Percentiles rank a stretch among this genome's conserved stretches.
phyloP scores from a whole-genome alignment of 805 yeast genomes.

The Starmerella ratchasimensis region DNA sequence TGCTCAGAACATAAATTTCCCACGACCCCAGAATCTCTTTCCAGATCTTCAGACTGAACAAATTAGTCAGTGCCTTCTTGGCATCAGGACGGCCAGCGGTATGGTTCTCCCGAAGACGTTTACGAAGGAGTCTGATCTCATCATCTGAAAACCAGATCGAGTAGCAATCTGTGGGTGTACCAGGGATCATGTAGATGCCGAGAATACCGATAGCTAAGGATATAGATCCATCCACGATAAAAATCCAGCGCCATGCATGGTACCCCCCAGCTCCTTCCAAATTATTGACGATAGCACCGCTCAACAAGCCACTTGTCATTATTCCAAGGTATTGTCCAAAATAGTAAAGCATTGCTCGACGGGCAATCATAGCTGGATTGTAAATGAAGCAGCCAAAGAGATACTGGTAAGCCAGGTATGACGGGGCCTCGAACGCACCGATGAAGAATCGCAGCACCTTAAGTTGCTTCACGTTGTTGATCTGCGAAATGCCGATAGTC shows the following conservation, averaged over 20 bases:
- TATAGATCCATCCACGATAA: conserved; percentile 49
- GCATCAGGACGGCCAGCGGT: conserved; percentile 14
- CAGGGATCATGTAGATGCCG: conserved; percentile 47
- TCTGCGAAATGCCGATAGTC: conserved; percentile 43
- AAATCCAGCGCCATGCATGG: conserved; percentile 63
- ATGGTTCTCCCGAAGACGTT: conserved; percentile 24
- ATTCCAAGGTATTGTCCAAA: conserved; percentile 51
- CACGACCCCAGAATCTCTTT: conserved; percentile 38
- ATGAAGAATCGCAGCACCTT: conserved; percentile 52
- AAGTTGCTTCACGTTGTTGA: conserved; percentile 36
- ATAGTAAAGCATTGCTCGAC: conserved; percentile 47
- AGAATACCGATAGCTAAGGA: conserved; percentile 44
- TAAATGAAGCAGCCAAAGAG: conserved; percentile 40
- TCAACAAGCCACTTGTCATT: conserved; percentile 48
- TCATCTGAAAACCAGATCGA: conserved; percentile 42
- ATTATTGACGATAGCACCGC: conserved; percentile 38
- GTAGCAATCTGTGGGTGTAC: conserved; percentile 47
- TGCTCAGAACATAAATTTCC: conserved; percentile 43
- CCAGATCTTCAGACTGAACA: conserved; percentile 39
- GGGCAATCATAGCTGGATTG: conserved; percentile 43
- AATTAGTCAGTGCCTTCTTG: conserved; percentile 13
- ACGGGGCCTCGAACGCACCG: conserved; percentile 59
- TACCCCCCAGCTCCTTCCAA: conserved; percentile 41
- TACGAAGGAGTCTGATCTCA: conserved; percentile 41
- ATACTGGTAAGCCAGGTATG: conserved; percentile 36